phyloP scores from a whole-genome alignment of 371 early-diverging fungal species.

The Circinella minor region DNA sequence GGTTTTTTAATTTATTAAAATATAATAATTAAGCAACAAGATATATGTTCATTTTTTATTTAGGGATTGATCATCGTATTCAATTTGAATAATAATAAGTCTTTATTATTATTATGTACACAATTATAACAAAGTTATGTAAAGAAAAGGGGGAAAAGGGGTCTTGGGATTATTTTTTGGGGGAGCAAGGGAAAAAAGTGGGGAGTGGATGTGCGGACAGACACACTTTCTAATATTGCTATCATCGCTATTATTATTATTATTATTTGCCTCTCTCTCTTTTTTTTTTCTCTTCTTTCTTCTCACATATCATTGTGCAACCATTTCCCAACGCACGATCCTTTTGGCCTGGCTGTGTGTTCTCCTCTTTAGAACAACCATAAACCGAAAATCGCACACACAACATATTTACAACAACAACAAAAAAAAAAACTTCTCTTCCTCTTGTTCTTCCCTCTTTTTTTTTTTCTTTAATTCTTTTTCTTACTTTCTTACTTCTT shows the following conservation, averaged over 20 bases:
- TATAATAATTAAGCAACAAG: too few relatives aligned
- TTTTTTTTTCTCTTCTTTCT: too few relatives aligned
- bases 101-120: too few relatives aligned
- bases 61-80: too few relatives aligned
- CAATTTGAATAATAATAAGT: too few relatives aligned
- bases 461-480: slow-evolving; percentile 12
- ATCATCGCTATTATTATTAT: background rate
- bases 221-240: too few relatives aligned
- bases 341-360: slow-evolving; percentile 7
- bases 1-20: too few relatives aligned
- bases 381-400: background rate
- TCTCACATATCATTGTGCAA: too few relatives aligned
- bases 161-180: background rate
- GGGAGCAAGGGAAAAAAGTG: background rate
- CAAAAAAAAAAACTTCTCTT: background rate
- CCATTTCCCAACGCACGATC: slow-evolving; percentile 10
- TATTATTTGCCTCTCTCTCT: too few relatives aligned
- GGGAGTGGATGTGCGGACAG: too few relatives aligned
- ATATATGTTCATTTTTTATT: too few relatives aligned
- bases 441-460: background rate
- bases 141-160: background rate
- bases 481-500: background rate
- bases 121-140: background rate
- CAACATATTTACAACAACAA: background rate
- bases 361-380: slow-evolving; percentile 8